These are phyloP conservation scores for Podaxis pistillaris DNA, from an alignment of 768 basidiomycete species.

Conservation along the genomic window DNA sequence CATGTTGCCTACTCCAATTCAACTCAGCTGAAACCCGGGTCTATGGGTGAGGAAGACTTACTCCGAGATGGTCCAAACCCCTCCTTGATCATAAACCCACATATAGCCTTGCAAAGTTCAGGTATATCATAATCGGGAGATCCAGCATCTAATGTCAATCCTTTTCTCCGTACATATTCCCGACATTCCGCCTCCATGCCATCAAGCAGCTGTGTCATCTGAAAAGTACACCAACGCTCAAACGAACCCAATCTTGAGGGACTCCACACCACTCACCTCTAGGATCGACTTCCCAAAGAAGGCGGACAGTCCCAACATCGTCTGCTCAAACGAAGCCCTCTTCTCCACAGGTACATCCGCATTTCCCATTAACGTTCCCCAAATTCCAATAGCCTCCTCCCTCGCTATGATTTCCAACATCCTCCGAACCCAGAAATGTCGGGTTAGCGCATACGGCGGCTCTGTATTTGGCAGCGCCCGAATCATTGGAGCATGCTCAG, in stretches of 20 bases:
- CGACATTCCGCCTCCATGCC: constrained; percentile 39
- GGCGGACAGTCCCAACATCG: constrained; percentile 10
- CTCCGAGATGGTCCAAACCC: constrained; percentile 46
- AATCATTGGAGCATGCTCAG: not conserved
- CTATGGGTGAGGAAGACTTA: constrained; percentile 22
- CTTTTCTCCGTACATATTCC: constrained; percentile 29
- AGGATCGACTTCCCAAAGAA: constrained; percentile 15
- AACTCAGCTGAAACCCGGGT: not conserved
- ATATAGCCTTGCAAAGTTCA: constrained; percentile 41
- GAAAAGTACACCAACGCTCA: not conserved
- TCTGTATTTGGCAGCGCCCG: not conserved
- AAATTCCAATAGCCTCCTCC: constrained; percentile 12
- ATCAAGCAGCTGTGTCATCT: constrained; percentile 43
- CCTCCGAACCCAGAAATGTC: constrained; percentile 14
- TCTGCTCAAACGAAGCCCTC: constrained; percentile 12
- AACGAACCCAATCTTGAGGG: not conserved
- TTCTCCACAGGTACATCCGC: not conserved
- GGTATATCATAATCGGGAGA: constrained; percentile 31
- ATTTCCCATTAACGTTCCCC: constrained; percentile 1
- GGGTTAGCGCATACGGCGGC: constrained; percentile 26
- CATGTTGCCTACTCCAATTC: constrained; percentile 25
- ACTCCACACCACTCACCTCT: constrained; percentile 9
- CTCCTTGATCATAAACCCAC: constrained; percentile 45
- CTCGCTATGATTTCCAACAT: constrained; percentile 11
- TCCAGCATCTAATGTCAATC: constrained; percentile 26